These are phyloP conservation scores for Fagus crenata DNA, from an alignment of 306 rosid species.

Conservation along the genomic window DNA sequence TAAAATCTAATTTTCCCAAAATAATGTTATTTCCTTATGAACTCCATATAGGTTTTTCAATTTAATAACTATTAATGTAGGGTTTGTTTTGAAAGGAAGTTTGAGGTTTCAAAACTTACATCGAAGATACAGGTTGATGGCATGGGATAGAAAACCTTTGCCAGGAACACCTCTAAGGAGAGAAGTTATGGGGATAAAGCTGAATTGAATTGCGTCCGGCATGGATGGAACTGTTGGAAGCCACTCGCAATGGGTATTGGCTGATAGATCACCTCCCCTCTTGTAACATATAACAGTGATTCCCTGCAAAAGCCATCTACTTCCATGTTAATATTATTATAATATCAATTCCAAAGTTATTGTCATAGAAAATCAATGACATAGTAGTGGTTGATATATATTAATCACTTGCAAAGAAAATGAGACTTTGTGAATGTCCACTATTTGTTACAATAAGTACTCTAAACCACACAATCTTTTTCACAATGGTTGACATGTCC, in stretches of 20 bases:
- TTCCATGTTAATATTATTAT: background rate
- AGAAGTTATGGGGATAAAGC: slow-evolving; percentile 76
- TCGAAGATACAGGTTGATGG: slow-evolving; percentile 89
- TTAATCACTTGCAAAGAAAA: too few relatives aligned
- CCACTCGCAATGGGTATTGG: slow-evolving; percentile 75
- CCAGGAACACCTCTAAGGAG: slow-evolving; percentile 81
- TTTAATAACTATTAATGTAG: background rate
- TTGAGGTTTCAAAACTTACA: slow-evolving; percentile 48
- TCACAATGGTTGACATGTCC: too few relatives aligned
- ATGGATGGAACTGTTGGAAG: slow-evolving; percentile 62
- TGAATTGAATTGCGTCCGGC: slow-evolving; percentile 67
- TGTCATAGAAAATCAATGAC: background rate
- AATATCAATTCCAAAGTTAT: background rate
- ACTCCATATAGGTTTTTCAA: background rate
- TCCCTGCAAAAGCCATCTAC: slow-evolving; percentile 53
- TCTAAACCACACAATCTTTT: too few relatives aligned
- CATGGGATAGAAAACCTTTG: slow-evolving; percentile 80
- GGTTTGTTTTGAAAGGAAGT: background rate
- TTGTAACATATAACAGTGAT: slow-evolving; percentile 68
- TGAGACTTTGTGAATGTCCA: too few relatives aligned
- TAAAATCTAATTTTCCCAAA: too few relatives aligned
- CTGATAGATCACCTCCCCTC: slow-evolving; percentile 69
- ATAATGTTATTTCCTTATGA: too few relatives aligned
- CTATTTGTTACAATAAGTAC: too few relatives aligned
- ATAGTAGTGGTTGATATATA: too few relatives aligned